Conservation (phyloP, 23 red algal genomes). For the Gracilaria domingensis region DNA sequence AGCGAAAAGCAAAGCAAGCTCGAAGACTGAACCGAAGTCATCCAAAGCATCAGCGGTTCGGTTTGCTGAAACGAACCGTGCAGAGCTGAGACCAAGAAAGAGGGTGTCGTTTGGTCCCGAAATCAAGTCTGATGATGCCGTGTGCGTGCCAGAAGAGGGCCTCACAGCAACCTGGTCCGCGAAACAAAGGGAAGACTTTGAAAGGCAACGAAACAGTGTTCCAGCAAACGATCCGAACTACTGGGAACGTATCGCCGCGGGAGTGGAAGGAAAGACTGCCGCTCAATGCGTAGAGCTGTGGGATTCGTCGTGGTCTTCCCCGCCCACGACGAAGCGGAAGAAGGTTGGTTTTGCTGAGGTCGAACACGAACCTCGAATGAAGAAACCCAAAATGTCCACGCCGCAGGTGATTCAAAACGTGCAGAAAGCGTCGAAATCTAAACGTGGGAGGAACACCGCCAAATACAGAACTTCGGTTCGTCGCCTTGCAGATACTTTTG, state of each 20-base stretch:
- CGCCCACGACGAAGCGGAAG: slow-evolving; percentile 15
- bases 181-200: slow-evolving; percentile 48
- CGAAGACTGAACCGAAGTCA: neutral
- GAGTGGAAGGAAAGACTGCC: slow-evolving; percentile 55
- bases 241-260: slow-evolving; percentile 47
- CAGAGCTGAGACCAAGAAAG: neutral
- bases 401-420: slow-evolving; percentile 37
- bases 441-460: slow-evolving; percentile 50
- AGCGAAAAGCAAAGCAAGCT: neutral
- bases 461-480: slow-evolving; percentile 51
- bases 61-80: neutral
- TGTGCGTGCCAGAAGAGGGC: neutral
- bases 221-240: slow-evolving; percentile 41
- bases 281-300: slow-evolving; percentile 55
- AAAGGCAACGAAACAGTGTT: slow-evolving; percentile 36
- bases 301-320: slow-evolving; percentile 42
- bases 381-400: slow-evolving; percentile 29
- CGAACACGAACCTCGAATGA: slow-evolving; percentile 6
- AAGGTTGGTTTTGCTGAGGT: neutral
- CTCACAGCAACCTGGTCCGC: slow-evolving; percentile 16
- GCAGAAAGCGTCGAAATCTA: slow-evolving; percentile 40
- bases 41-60: neutral
- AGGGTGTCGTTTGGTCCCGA: slow-evolving; percentile 22
- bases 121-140: neutral
- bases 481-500: slow-evolving; percentile 46